Evolutionary conservation across 225 moss, liverwort and hornwort genomes (phyloP), one percentile per base, ranked within the genome.

Genomic region (Neckera pumila): DNA sequence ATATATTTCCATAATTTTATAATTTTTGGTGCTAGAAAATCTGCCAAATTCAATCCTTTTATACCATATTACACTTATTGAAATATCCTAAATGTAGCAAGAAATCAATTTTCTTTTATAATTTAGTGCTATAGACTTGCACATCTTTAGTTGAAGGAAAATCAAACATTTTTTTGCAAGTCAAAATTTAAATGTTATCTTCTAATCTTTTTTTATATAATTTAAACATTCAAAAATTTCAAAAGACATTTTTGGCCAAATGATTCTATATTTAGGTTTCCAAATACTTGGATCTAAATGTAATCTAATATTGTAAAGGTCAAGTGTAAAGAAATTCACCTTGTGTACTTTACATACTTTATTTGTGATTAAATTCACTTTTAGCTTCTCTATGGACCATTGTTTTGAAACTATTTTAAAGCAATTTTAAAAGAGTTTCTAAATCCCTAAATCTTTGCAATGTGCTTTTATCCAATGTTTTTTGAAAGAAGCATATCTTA

Each of bases 391-490:
- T 1, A 23, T 23, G 5, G 2, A 69, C 7, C 7, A 7, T 17
- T 3, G 2, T 7, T 22, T 69, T 69, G 38, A 23, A 70, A 23
- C 7, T 22, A 6, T 20, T 66, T 66, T 11, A 10, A 40, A 40
- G 4, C 15, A 8, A 25, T 28, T 43, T 72, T 17, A 10, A 72
- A 72, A 43, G 43, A 17, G 6, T 17, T 28, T 43, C 6, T 43
- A 72, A 43, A 28, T 6, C 3, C 2, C 72, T 72, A 17, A 43
- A 16, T 71, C 42, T 15, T 71, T 42, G 14, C 20, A 25, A 69
- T 38, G n/a, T 0, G 4, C 38, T 38, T 69, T 69, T 38, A 19
- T 6, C 2, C 2, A 13, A 0, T 38, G 4, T 20, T 23, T 36
- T 40, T 23, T 2, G 2, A 14, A 25, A 40, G 5, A 65, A 0